Base-by-base conservation (phyloP, 2,329 filamentous ascomycete species). In the Scytalidium sp. region DNA sequence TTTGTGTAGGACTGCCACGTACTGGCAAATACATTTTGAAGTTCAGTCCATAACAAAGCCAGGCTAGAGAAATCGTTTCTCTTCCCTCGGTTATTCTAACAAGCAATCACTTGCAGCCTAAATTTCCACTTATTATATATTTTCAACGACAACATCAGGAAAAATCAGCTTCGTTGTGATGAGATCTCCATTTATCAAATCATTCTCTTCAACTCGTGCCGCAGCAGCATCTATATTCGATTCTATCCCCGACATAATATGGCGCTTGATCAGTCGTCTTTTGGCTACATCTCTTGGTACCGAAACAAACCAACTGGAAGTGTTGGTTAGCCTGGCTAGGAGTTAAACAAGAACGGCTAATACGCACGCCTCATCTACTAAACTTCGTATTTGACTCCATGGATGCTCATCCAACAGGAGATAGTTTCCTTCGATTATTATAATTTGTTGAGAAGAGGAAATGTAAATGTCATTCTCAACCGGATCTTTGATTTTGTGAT, bases 341-440 rank as follows among this genome's bases (percentile, higher is more conserved):
- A 27, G 5, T 32, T 5, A 17, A 15, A 2, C 15, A 21, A 22
- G 39, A 27, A 23, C 19, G 44, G 40, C 25, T 19, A 23, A 43
- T 46, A 50, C 53, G 25, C 41, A 62, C 54, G 46, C 56, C 32
- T 79, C 75, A 61, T 78, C 74, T 64, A 76, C 75, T 45, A 77
- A 48, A 5, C 54, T 46, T n/a, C 72, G 70, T 10, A 71, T 69
- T 27, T 63, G 53, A 42, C 59, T 67, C 75, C 75, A 79, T 13
- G 74, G 74, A 42, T 67, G 63, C 50, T 71, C 68, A 53, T 76
- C 61, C 25, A 75, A 58, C 46, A 74, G 70, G 2, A 74, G 63
- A 61, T 79, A 79, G 50, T 76, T 75, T 1, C 76, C 76, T 54
- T 79, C 76, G 39, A 79, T 69, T 29, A 79, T 70, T n/a, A 78